phyloP scores from a whole-genome alignment of 441 rosid species.

The Bocquillonia castaneifolia region DNA sequence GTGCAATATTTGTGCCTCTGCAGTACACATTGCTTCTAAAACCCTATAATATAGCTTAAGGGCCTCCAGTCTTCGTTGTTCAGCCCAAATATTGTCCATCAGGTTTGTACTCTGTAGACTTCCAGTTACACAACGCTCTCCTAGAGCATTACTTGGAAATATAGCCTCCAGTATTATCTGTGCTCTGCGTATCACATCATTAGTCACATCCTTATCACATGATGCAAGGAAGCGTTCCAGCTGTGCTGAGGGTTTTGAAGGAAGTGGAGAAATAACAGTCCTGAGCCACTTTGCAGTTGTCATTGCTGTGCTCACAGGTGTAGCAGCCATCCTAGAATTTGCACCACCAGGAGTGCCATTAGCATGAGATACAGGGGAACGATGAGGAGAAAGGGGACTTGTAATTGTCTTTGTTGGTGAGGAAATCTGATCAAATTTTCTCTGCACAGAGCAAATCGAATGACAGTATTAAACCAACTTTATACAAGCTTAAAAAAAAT shows the following conservation, averaged over 20 bases:
- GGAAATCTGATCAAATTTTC: constrained; percentile 66
- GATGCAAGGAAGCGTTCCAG: constrained; percentile 66
- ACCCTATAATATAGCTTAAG: constrained; percentile 84
- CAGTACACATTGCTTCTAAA: constrained; percentile 90
- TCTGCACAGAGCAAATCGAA: constrained; percentile 32
- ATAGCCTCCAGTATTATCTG: constrained; percentile 84
- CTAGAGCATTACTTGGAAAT: constrained; percentile 67
- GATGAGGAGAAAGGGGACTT: constrained; percentile 76
- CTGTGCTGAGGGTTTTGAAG: constrained; percentile 68
- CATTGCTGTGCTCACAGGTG: constrained; percentile 92
- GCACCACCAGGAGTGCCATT: constrained; percentile 45
- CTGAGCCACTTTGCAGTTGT: constrained; percentile 98
- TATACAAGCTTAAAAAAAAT: neutral
- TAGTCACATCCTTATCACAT: constrained; percentile 77
- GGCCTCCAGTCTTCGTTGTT: constrained; percentile 83
- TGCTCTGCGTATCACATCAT: constrained; percentile 78
- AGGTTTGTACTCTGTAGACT: constrained; percentile 62
- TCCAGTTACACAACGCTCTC: constrained; percentile 63
- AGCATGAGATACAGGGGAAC: constrained; percentile 60
- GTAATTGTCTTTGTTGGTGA: constrained; percentile 74
- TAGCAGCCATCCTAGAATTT: constrained; percentile 55
- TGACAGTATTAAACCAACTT: neutral
- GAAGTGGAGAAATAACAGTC: constrained; percentile 68
- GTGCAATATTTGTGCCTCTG: constrained; percentile 80
- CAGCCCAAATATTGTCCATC: constrained; percentile 95